A percentile compares a stretch with the other conserved stretches of the same genome.
Conservation (phyloP, 2,329 filamentous ascomycete species). For the Lachnellula cervina region DNA sequence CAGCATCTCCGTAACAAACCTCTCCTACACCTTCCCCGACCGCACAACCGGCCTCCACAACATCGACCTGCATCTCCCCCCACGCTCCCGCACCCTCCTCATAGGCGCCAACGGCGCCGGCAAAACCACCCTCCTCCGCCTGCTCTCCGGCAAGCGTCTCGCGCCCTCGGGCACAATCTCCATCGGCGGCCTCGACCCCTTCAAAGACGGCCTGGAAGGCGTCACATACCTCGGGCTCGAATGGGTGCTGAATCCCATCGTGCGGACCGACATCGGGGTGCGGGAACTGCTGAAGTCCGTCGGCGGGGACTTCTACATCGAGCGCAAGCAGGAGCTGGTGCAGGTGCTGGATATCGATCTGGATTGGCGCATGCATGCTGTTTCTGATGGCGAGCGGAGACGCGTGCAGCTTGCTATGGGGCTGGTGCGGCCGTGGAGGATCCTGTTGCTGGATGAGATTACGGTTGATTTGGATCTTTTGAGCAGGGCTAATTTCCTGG, state of each 20-base stretch:
- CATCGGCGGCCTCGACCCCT: slow-evolving; percentile 83
- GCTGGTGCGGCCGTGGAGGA: slow-evolving; percentile 81
- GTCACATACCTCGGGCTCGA: slow-evolving; percentile 96
- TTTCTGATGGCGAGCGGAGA: slow-evolving; percentile 85
- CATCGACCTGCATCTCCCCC: slow-evolving; percentile 71
- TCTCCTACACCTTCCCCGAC: slow-evolving; percentile 88
- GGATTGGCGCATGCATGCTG: slow-evolving; percentile 91
- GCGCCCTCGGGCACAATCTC: slow-evolving; percentile 69
- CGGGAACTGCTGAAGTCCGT: slow-evolving; percentile 78
- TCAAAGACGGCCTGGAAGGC: slow-evolving; percentile 82
- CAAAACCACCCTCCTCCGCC: slow-evolving; percentile 88
- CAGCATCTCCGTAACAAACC: slow-evolving; percentile 62
- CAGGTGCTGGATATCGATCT: slow-evolving; percentile 87
- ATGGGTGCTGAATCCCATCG: slow-evolving; percentile 97
- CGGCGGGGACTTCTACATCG: slow-evolving; percentile 78
- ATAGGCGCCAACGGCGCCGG: slow-evolving; percentile 97
- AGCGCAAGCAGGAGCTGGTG: slow-evolving; percentile 80
- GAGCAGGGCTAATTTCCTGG: slow-evolving; percentile 76
- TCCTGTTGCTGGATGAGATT: slow-evolving; percentile 90
- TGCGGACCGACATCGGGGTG: slow-evolving; percentile 91
- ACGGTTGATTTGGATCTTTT: slow-evolving; percentile 94
- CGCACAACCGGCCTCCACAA: slow-evolving; percentile 71
- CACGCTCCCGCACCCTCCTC: slow-evolving; percentile 79
- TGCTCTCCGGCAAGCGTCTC: slow-evolving; percentile 91
- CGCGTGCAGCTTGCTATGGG: slow-evolving; percentile 97